Evolutionary conservation across 2,329 filamentous ascomycete species (phyloP).

Genomic region (Exophiala bonariae): DNA sequence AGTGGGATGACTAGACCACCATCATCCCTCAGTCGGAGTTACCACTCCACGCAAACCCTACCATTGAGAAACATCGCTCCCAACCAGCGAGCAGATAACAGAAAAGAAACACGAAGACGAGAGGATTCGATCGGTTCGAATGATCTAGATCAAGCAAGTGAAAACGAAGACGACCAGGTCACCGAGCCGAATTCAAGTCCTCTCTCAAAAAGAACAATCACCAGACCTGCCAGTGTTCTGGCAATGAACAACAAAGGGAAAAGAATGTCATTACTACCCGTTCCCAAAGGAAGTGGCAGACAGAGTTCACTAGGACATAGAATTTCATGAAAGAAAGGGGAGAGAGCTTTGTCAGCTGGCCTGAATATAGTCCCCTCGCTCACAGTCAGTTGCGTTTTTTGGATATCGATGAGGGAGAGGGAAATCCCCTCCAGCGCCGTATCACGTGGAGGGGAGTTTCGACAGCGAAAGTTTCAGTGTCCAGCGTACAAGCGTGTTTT

Average conservation of each 20-base stretch:
- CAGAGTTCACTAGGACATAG: conserved; percentile 23
- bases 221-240: conserved; percentile 26
- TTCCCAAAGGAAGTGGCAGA: conserved; percentile 20
- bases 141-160: conserved; percentile 17
- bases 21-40: conserved; percentile 23
- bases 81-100: conserved; percentile 12
- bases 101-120: conserved; percentile 6
- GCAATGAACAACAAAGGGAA: conserved; percentile 26
- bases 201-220: conserved; percentile 26
- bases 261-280: conserved; percentile 28
- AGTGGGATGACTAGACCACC: conserved; percentile 19
- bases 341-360: background rate
- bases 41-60: conserved; percentile 14
- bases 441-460: too few species aligned
- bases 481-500: too few species aligned
- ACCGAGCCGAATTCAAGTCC: conserved; percentile 28
- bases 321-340: conserved; percentile 9
- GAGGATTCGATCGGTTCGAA: conserved; percentile 9
- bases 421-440: too few species aligned
- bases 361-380: background rate
- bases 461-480: too few species aligned
- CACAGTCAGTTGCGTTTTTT: too few species aligned
- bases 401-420: too few species aligned
- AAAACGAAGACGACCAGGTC: conserved; percentile 23
- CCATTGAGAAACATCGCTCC: conserved; percentile 15